A percentile compares a stretch with the other conserved stretches of the same genome.
Evolutionary conservation across 2,329 filamentous ascomycete species (phyloP).

Genomic region (Rosellinia necatrix): DNA sequence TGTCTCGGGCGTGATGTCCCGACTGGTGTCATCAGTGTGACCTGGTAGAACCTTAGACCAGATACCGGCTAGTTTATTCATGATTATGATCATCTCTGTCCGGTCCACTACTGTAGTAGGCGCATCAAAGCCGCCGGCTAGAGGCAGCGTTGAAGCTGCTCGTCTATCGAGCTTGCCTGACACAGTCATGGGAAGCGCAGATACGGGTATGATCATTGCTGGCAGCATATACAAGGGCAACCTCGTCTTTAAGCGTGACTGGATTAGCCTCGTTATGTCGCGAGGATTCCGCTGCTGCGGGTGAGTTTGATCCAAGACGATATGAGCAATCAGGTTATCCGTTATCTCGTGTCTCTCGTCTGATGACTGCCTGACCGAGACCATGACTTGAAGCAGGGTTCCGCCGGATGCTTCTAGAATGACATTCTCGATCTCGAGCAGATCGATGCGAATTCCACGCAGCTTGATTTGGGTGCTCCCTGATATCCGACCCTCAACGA

Average conservation of each 20-base stretch:
- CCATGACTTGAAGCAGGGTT: slow-evolving; percentile 26
- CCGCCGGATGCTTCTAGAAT: slow-evolving; percentile 23
- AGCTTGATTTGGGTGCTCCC: slow-evolving; percentile 51
- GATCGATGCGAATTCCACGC: slow-evolving; percentile 40
- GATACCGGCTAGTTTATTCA: too few relatives aligned
- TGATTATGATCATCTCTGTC: too few relatives aligned
- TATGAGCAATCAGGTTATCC: neutral
- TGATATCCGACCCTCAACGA: slow-evolving; percentile 37
- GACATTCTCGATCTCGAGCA: slow-evolving; percentile 44
- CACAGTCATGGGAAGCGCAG: neutral
- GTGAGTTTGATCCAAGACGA: neutral
- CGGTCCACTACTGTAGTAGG: too few relatives aligned
- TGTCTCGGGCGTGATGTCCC: neutral
- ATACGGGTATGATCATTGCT: neutral
- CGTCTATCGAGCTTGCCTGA: neutral
- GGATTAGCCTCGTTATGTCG: neutral
- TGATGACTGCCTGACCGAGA: too few relatives aligned
- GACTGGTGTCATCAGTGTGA: too few relatives aligned
- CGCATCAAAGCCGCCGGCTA: too few relatives aligned
- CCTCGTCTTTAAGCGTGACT: too few relatives aligned
- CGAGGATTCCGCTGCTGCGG: neutral
- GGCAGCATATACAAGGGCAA: neutral
- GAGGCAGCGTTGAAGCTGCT: neutral
- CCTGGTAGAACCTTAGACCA: too few relatives aligned
- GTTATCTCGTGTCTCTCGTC: too few relatives aligned